phyloP scores from a whole-genome alignment of 352 stramenopile species.

The Aphanomyces euteiches region DNA sequence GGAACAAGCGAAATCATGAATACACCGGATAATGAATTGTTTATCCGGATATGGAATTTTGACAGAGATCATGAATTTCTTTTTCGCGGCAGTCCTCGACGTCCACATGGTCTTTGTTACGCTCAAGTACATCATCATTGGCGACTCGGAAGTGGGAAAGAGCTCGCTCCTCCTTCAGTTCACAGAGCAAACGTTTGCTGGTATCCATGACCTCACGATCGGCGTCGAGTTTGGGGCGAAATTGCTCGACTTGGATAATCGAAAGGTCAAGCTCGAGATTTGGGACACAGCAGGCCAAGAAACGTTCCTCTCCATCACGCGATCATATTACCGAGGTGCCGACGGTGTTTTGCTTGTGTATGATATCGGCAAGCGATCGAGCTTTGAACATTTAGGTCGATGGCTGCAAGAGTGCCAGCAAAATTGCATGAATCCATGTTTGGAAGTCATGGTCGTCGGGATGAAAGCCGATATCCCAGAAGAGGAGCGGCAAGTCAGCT shows the following conservation, averaged over 20 bases:
- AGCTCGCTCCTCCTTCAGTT: slow-evolving; percentile 88
- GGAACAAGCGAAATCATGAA: no score
- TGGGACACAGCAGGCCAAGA: slow-evolving; percentile 90
- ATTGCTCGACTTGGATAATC: slow-evolving; percentile 72
- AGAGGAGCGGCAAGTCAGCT: slow-evolving; percentile 55
- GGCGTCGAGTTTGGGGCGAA: slow-evolving; percentile 89
- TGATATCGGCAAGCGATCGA: slow-evolving; percentile 75
- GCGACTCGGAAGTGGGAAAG: slow-evolving; percentile 88
- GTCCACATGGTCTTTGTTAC: slow-evolving; percentile 76
- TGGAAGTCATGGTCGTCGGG: slow-evolving; percentile 83
- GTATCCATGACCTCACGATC: slow-evolving; percentile 88
- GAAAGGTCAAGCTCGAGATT: slow-evolving; percentile 89
- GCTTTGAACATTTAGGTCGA: slow-evolving; percentile 66
- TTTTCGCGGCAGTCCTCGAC: no score
- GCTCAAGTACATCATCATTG: slow-evolving; percentile 89
- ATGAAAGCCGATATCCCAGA: slow-evolving; percentile 76
- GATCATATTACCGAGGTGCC: slow-evolving; percentile 84
- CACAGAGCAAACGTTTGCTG: slow-evolving; percentile 87
- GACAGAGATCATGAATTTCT: background rate
- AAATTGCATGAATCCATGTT: slow-evolving; percentile 79
- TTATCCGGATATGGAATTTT: slow-evolving; percentile 1
- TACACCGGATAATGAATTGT: background rate
- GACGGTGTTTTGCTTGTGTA: slow-evolving; percentile 87
- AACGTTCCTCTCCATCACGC: slow-evolving; percentile 85
- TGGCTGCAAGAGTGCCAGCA: slow-evolving; percentile 83